Percentiles rank a stretch among this genome's conserved stretches.
Conservation (phyloP, 768 basidiomycete genomes). For the Suillus weaverae region DNA sequence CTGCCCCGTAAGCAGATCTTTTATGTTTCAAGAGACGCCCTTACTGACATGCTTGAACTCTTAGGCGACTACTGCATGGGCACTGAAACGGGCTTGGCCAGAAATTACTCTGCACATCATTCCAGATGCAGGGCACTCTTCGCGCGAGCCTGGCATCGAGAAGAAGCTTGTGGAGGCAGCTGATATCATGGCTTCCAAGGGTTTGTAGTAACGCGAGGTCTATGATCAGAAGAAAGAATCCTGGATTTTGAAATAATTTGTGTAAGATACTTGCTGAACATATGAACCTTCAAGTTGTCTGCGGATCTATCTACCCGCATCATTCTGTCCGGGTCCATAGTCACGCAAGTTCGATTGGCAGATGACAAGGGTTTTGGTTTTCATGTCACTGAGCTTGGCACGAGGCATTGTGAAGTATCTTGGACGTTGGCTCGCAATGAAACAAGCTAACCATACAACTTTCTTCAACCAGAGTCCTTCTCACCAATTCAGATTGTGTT, state of each 20-base stretch:
- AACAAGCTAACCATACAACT: not conserved
- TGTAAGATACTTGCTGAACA: conserved; percentile 1
- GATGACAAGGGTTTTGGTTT: not conserved
- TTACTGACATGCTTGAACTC: not conserved
- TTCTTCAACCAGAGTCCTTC: not conserved
- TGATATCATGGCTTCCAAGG: conserved; percentile 14
- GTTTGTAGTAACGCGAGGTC: not conserved
- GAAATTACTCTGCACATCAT: conserved; percentile 75
- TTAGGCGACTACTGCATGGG: conserved; percentile 78
- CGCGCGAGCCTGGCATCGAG: conserved; percentile 69
- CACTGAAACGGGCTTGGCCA: conserved; percentile 80
- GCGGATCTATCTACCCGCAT: not conserved
- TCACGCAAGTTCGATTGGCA: too few relatives aligned
- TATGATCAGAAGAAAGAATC: not conserved
- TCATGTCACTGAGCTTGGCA: not conserved
- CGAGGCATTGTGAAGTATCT: not conserved
- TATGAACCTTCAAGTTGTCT: not conserved
- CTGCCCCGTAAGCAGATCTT: conserved; percentile 61
- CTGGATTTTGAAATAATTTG: not conserved
- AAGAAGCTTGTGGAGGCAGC: conserved; percentile 67
- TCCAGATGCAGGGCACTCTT: conserved; percentile 85
- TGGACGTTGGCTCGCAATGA: not conserved
- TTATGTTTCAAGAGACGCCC: not conserved
- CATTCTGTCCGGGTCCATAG: not conserved
- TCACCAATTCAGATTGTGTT: not conserved